Percentiles rank a stretch among this genome's conserved stretches.
Conservation (phyloP, 2,329 filamentous ascomycete genomes). For the Rhynchosporium secalis region DNA sequence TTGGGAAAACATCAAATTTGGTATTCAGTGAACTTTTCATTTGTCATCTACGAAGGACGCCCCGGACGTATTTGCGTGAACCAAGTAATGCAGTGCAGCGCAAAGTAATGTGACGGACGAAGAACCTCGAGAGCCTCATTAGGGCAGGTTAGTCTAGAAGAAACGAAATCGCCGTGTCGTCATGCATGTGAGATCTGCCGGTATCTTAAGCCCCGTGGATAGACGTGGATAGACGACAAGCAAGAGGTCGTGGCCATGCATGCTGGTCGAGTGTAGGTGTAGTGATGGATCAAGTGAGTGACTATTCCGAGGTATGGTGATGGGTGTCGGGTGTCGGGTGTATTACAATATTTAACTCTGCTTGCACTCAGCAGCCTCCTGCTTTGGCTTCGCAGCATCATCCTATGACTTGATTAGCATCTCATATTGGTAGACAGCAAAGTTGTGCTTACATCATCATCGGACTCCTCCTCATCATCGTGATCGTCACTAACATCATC, state of each 20-base stretch:
- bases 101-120: conserved; percentile 23
- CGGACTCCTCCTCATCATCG: conserved; percentile 73
- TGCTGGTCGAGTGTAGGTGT: conserved; percentile 5
- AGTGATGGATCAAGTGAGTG: conserved; percentile 18
- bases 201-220: conserved; percentile 19
- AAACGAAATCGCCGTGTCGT: conserved; percentile 21
- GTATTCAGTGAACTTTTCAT: conserved; percentile 21
- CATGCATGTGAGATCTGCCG: conserved; percentile 23
- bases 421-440: conserved; percentile 16
- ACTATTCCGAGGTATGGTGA: conserved; percentile 2
- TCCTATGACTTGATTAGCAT: conserved; percentile 57
- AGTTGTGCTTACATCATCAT: conserved; percentile 67
- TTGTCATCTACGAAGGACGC: conserved; percentile 36
- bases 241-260: conserved; percentile 18
- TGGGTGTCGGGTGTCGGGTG: conserved; percentile 12
- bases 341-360: conserved; percentile 67
- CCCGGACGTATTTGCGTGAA: conserved; percentile 30
- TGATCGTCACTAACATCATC: conserved; percentile 81
- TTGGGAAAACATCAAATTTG: background rate
- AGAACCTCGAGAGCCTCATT: conserved; percentile 33
- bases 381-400: conserved; percentile 85
- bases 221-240: conserved; percentile 20
- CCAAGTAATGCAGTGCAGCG: conserved; percentile 26
- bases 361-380: conserved; percentile 94
- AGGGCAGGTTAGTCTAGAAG: conserved; percentile 38